Base-by-base conservation (phyloP, 1,284 basidiomycete genomes). In the Rhodotorula sp. region DNA sequence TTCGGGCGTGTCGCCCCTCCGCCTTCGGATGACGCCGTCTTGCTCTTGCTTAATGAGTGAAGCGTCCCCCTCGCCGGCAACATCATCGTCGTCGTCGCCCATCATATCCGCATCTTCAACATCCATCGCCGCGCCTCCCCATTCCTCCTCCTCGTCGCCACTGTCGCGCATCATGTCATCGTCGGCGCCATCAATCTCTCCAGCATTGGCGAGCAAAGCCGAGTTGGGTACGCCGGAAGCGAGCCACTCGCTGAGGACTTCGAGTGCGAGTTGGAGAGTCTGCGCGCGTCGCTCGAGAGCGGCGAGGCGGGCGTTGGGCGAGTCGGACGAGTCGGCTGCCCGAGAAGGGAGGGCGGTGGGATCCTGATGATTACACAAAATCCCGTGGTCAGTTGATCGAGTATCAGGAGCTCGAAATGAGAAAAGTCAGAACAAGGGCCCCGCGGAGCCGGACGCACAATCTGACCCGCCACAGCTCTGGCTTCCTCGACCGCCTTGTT, bases 241-340 rank as follows among this genome's bases (percentile, higher is more conserved):
- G 63, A 73, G 69, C 68, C 75, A 70, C 58, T 76, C 74, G 29
- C 68, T 67, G 75, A 96, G 81, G 64, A 96, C 87, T 82, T 97
- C 93, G 48, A 97, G 84, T 26, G 90, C 87, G 49, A 93, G 85
- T 73, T 90, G 89, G 14, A 92, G 85, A 5, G 90, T 90, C 72
- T 88, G 86, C 64, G 96, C 81, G 71, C 83, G 87, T 20, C 85
- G 83, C 81, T 97, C 93, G 54, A 93, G 83, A n/a, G 84, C 83
- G 70, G 91, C 89, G 10, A 96, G 85, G 78, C 89, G 87, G 21
- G 87, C 72, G 78, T 93, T 58, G 20, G 67, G 67, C 6, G 72
- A 60, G 21, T 52, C 47, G 39, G 54, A 56, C 0, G 72, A 52
- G 6, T 63, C 57, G 3, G 65, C 34, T 15, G 48, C 26, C 1